Percentiles rank a stretch among this genome's conserved stretches.
Evolutionary conservation across 2,329 filamentous ascomycete species (phyloP).

Genomic region (Fusarium succisae): DNA sequence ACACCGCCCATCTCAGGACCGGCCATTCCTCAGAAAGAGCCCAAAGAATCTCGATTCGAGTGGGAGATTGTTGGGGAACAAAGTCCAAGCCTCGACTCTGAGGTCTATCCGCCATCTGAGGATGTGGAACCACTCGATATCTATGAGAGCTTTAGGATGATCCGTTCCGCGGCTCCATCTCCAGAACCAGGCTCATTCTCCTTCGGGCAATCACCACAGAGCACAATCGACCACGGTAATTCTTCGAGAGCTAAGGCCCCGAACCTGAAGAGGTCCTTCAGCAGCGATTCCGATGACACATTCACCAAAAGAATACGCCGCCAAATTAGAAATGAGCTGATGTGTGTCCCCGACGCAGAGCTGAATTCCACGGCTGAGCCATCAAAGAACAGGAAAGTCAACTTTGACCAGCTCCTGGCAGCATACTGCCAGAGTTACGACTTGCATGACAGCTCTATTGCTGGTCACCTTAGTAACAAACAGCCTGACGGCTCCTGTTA

Average conservation of each 20-base stretch:
- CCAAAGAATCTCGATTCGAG: fast-evolving
- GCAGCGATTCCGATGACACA: too few species aligned
- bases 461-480: too few species aligned
- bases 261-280: background rate
- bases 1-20: fast-evolving
- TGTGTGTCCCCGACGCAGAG: background rate
- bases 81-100: too few species aligned
- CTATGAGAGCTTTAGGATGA: fast-evolving
- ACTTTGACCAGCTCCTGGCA: background rate
- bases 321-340: background rate
- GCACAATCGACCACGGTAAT: fast-evolving
- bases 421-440: background rate
- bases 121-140: background rate
- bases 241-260: fast-evolving
- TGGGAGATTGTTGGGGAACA: fast-evolving
- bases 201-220: background rate
- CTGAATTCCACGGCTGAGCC: background rate
- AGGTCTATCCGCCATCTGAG: fast-evolving
- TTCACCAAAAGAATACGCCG: background rate
- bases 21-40: too few species aligned
- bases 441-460: fast-evolving
- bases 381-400: background rate
- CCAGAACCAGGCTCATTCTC: background rate
- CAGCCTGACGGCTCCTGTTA: background rate
- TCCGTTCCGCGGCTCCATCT: too few species aligned